Evolutionary conservation across 805 yeast genomes (phyloP).

Genomic region (Candida dajiaensis): DNA sequence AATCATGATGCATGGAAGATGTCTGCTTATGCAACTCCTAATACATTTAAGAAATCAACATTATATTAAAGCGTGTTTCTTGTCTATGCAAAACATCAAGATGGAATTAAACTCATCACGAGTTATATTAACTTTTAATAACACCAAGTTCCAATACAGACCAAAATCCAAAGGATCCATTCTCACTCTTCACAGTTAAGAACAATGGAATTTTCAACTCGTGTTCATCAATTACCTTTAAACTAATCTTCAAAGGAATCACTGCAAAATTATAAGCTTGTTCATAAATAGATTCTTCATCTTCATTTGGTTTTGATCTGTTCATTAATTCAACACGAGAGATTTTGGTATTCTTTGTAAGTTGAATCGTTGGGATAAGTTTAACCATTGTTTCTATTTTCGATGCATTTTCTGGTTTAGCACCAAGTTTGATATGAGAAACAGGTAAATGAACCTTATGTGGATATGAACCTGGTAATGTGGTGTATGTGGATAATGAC

Average conservation of each 20-base stretch:
- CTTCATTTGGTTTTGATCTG: constrained; percentile 11
- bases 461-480: constrained; percentile 1
- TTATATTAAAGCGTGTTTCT: too few relatives aligned
- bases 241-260: constrained; percentile 19
- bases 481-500: constrained; percentile 10
- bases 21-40: too few relatives aligned
- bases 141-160: background rate
- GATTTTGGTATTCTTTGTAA: constrained; percentile 22
- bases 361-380: constrained; percentile 26
- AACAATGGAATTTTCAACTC: background rate
- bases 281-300: constrained; percentile 11
- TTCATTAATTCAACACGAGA: constrained; percentile 28
- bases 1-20: too few relatives aligned
- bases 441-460: constrained; percentile 15
- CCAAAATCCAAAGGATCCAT: background rate
- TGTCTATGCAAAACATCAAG: too few relatives aligned
- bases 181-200: background rate
- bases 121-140: background rate
- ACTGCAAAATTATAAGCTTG: constrained; percentile 26
- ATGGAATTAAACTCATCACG: too few relatives aligned
- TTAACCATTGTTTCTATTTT: constrained; percentile 18
- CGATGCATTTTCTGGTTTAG: constrained; percentile 12
- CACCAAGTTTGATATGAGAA: constrained; percentile 11
- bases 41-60: too few relatives aligned
- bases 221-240: background rate